Base-by-base conservation (phyloP, 768 basidiomycete species). In the Lactarius sp. region DNA sequence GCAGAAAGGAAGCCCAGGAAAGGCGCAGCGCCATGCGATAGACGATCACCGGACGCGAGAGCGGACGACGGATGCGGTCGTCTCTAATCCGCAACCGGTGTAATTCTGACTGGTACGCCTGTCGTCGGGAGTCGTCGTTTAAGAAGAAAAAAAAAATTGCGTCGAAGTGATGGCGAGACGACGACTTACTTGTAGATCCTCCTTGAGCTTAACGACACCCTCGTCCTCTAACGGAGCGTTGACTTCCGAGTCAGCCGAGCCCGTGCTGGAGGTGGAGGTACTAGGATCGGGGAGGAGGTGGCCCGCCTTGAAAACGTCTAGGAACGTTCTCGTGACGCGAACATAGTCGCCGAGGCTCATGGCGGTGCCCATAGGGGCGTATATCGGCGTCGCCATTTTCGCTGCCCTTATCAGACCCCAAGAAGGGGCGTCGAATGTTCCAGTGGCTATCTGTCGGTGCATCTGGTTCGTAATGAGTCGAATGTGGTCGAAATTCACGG, bases 281-380 rank as follows among this genome's bases (percentile, higher is more conserved):
- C 12, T 70, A 31, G 73, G 71, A 52, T 76, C 72, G 12, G 77
- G 42, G 33, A 53, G 31, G 18, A 66, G 50, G 42, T 27, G 42
- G 20, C 39, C 59, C 71, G 59, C 68, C 64, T 88, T 89, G 73
- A 95, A 90, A 2, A 80, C 84, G 66, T 92, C 90, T 16, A 91
- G 78, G 71, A 94, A 95, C 49, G 81, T 78, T 70, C 86, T 80
- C 46, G 82, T 85, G 8, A 92, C 79, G 22, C 92, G 83, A 33
- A 94, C 87, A 71, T 91, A 84, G 72, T 95, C 89, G 12, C 94
- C 92, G 16, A 95, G 78, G 59, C 80, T 83, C 88, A 95, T 92
- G 13, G 75, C 78, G 14, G 93, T 94, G 47, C 93, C 93, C n/a
- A 94, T 76, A 2, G 93, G 93, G 6, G 85, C 90, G 69, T 95